Percentiles rank a stretch among this genome's conserved stretches.
These are phyloP conservation scores for Centrapalus pauciflorus DNA, from an alignment of 129 eudicot species.

Conservation along the genomic window DNA sequence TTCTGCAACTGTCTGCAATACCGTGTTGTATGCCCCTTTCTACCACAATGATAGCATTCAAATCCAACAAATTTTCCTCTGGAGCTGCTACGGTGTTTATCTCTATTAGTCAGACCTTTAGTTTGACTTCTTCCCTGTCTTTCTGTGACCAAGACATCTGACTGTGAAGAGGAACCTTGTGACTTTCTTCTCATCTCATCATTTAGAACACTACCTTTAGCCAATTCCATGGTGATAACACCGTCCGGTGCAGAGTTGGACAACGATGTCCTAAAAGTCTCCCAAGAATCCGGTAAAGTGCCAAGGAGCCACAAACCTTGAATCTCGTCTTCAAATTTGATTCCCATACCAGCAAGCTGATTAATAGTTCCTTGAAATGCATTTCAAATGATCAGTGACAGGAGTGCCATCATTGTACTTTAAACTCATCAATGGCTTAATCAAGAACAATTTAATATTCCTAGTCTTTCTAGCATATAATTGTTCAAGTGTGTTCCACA, in stretches of 20 bases:
- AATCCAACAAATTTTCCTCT: background rate
- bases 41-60: background rate
- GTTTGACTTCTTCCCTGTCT: background rate
- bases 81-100: background rate
- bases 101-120: background rate
- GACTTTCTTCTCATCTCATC: background rate
- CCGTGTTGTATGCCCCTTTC: background rate
- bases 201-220: background rate
- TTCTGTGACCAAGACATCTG: background rate
- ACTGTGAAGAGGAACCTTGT: too few relatives aligned
- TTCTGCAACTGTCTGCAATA: background rate
- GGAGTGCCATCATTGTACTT: background rate
- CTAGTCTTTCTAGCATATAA: background rate
- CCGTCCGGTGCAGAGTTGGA: too few relatives aligned
- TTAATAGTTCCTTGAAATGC: background rate
- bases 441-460: background rate
- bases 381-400: background rate
- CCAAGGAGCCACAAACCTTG: constrained; percentile 6
- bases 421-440: too few relatives aligned
- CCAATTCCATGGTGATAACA: background rate
- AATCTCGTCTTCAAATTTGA: constrained; percentile 18
- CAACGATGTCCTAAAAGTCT: background rate
- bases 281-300: background rate
- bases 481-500: too few relatives aligned
- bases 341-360: constrained; percentile 3